Evolutionary conservation across 2,329 filamentous ascomycete species (phyloP).

Genomic region (Metarhizium rileyi): DNA sequence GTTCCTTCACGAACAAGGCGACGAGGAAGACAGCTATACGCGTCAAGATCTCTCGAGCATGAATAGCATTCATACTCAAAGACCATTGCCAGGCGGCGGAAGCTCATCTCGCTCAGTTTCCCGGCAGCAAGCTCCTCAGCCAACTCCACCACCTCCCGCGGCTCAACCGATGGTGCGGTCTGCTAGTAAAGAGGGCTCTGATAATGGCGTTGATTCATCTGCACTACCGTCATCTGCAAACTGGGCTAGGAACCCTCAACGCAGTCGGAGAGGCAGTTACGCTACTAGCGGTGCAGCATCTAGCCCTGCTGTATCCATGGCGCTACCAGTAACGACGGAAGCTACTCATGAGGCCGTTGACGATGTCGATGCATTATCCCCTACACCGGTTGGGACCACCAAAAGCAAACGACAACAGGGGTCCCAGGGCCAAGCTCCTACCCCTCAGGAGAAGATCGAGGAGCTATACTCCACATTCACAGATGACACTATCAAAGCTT

Average conservation of each 20-base stretch:
- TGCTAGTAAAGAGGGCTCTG: conserved; percentile 67
- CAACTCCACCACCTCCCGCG: conserved; percentile 28
- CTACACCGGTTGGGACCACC: conserved; percentile 12
- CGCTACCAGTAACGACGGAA: conserved; percentile 45
- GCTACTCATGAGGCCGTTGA: conserved; percentile 34
- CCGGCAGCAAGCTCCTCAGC: conserved; percentile 36
- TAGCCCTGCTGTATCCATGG: conserved; percentile 64
- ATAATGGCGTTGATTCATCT: conserved; percentile 66
- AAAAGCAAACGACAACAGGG: conserved; percentile 11
- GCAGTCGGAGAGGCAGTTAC: conserved; percentile 64
- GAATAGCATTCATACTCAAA: conserved; percentile 78
- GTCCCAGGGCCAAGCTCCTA: conserved; percentile 1
- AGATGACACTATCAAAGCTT: conserved; percentile 18
- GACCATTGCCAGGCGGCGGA: conserved; percentile 46
- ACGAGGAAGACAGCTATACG: conserved; percentile 94
- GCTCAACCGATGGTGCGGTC: conserved; percentile 64
- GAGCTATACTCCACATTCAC: neutral
- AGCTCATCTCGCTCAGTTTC: conserved; percentile 44
- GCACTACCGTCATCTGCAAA: conserved; percentile 89
- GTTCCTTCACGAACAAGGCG: conserved; percentile 96
- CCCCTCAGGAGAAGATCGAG: neutral
- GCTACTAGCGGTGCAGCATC: conserved; percentile 73
- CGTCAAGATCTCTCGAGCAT: conserved; percentile 89
- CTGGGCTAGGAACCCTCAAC: conserved; percentile 69
- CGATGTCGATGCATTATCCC: conserved; percentile 19